Evolutionary conservation across 345 rosid species (phyloP).

Genomic region (Acer campestre): DNA sequence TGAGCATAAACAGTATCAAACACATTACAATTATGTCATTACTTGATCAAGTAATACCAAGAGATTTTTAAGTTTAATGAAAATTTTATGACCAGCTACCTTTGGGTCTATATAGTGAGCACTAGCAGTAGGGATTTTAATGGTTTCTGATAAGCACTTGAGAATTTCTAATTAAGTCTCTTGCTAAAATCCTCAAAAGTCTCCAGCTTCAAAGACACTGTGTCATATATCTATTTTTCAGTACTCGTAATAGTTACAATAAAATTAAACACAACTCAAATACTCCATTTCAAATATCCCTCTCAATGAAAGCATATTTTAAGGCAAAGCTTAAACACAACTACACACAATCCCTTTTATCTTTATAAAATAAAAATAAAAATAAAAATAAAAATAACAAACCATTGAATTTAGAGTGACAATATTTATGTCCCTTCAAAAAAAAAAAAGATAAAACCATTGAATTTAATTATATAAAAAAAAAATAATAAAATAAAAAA

Average conservation of each 20-base stretch:
- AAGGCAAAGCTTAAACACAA: background rate
- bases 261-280: background rate
- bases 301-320: background rate
- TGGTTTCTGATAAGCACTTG: constrained; percentile 73
- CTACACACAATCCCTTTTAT: background rate
- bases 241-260: background rate
- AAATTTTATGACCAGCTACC: constrained; percentile 36
- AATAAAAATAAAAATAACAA: too few relatives aligned
- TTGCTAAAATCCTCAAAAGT: constrained; percentile 83
- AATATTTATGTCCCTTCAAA: too few relatives aligned
- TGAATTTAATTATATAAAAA: too few relatives aligned
- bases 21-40: constrained; percentile 11
- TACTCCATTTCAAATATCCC: background rate
- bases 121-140: constrained; percentile 67
- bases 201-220: constrained; percentile 96
- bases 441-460: too few relatives aligned
- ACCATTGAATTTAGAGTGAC: too few relatives aligned
- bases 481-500: too few relatives aligned
- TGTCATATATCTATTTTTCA: constrained; percentile 33
- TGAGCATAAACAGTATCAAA: constrained; percentile 69
- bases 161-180: constrained; percentile 61
- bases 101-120: constrained; percentile 76
- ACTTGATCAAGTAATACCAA: constrained; percentile 9
- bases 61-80: background rate
- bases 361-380: background rate